Base-by-base conservation (phyloP, 768 basidiomycete genomes). In the Termitomyces bulborhizus region DNA sequence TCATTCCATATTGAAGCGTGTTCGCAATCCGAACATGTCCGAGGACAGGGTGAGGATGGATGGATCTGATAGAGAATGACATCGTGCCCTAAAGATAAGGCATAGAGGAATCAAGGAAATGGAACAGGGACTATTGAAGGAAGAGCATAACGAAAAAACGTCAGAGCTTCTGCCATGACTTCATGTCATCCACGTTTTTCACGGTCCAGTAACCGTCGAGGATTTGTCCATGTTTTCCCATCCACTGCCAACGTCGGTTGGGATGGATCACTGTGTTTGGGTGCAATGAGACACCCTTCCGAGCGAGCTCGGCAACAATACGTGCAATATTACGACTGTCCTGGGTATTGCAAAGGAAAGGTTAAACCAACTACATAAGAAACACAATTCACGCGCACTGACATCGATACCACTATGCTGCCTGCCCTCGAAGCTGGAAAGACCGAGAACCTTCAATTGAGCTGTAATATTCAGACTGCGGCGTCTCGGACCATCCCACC, bases 391-490 rank as follows among this genome's bases (percentile, higher is more conserved):
- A 42, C 44, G 36, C 4, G 43, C 12, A 84, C 90, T 75, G 58
- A 94, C 95, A 71, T 94, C 93, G 36, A 96, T 88, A 24, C 96
- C 96, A 64, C 84, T 84, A 70, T 98, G 96, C 53, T 83, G 77
- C 62, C 89, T 82, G 21, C 96, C 95, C 68, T 86, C 73, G 65
- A 98, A 98, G 6, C 78, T 75, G 4, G 81, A 76, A 45, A 98
- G 71, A 9, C 78, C 80, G 42, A 98, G 81, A n/a, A 77, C 76
- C 36, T 77, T 76, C 46, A 97, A 75, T 68, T 95, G 91, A n/a
- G 79, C 79, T 37, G 82, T 68, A 53, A 96, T 86, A 58, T 88
- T 89, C 54, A 91, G 69, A 60, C 72, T 68, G 45, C 73, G 71
- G 55, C 68, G 65, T 32, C 59, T 63, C 46, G 66, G 60, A 57